Conservation (phyloP, 768 basidiomycete species). For the Russula dissimulans region DNA sequence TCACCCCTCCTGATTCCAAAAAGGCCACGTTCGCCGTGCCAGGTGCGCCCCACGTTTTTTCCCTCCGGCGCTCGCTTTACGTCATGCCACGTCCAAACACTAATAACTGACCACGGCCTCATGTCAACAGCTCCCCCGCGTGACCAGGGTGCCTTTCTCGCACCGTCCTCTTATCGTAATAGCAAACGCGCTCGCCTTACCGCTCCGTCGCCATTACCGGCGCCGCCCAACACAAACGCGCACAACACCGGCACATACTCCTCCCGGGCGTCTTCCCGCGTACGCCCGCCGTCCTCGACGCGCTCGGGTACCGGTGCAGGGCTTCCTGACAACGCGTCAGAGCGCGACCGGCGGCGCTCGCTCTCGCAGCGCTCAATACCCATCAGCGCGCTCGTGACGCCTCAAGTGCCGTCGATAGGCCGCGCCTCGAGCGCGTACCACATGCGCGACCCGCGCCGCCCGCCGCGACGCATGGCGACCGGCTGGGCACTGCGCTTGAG, state of each 20-base stretch:
- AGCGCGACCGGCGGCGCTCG: conserved; percentile 23
- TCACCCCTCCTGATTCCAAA: conserved; percentile 57
- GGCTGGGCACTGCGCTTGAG: conserved; percentile 53
- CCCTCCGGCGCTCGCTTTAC: conserved; percentile 3
- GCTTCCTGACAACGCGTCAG: background rate
- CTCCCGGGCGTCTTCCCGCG: conserved; percentile 24
- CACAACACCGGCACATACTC: conserved; percentile 40
- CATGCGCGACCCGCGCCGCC: conserved; percentile 73
- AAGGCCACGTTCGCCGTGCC: conserved; percentile 55
- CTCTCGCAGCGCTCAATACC: conserved; percentile 69
- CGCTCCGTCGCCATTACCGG: conserved; percentile 27
- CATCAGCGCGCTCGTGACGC: conserved; percentile 66
- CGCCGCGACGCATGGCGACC: conserved; percentile 48
- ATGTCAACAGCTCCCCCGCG: conserved; percentile 22
- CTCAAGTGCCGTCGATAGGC: conserved; percentile 64
- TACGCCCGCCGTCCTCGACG: conserved; percentile 20
- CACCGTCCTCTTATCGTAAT: conserved; percentile 64
- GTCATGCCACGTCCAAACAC: conserved; percentile 7
- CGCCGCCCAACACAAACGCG: conserved; percentile 34
- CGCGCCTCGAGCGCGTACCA: conserved; percentile 49
- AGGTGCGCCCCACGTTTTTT: conserved; percentile 33
- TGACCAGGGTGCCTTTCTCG: conserved; percentile 37
- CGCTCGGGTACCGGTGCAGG: conserved; percentile 22
- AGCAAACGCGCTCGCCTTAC: conserved; percentile 57
- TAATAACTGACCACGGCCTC: background rate